These are phyloP conservation scores for Parastagonospora avenae DNA, from an alignment of 2,329 filamentous ascomycete genomes.

Conservation along the genomic window DNA sequence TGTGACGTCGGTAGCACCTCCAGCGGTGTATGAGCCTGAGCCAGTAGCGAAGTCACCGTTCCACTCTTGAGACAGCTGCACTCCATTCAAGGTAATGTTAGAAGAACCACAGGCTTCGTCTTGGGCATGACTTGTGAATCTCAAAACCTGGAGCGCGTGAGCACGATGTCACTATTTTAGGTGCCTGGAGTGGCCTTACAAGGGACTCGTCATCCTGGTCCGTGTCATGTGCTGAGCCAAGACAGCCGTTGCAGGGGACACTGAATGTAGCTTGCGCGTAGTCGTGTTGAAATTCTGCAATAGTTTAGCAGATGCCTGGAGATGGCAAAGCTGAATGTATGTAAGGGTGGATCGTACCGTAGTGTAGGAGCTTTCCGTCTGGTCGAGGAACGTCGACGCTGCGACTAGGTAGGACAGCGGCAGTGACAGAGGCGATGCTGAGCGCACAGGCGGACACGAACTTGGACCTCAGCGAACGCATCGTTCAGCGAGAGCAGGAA, in stretches of 20 bases:
- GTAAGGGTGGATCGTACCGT: slow-evolving; percentile 37
- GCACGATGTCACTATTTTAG: slow-evolving; percentile 27
- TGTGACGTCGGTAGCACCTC: slow-evolving; percentile 31
- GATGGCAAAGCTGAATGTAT: slow-evolving; percentile 24
- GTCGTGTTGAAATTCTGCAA: slow-evolving; percentile 38
- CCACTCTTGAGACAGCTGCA: slow-evolving; percentile 46
- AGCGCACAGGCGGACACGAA: slow-evolving; percentile 37
- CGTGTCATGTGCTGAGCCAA: slow-evolving; percentile 44
- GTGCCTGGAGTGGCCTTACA: slow-evolving; percentile 46
- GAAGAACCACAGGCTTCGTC: slow-evolving; percentile 45
- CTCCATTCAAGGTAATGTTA: slow-evolving; percentile 51
- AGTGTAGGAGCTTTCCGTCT: slow-evolving; percentile 29
- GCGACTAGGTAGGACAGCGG: slow-evolving; percentile 32
- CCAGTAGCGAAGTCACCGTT: slow-evolving; percentile 44
- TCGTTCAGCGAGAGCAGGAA: slow-evolving; percentile 17
- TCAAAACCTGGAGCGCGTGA: slow-evolving; percentile 48
- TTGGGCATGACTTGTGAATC: slow-evolving; percentile 47
- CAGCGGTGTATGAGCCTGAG: slow-evolving; percentile 34
- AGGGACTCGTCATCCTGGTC: slow-evolving; percentile 49
- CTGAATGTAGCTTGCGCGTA: slow-evolving; percentile 51
- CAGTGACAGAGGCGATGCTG: slow-evolving; percentile 30
- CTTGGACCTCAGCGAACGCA: slow-evolving; percentile 42
- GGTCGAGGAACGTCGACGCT: slow-evolving; percentile 18
- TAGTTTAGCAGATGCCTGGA: slow-evolving; percentile 40
- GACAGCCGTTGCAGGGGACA: slow-evolving; percentile 50